Evolutionary conservation across 805 yeast genomes (phyloP).

Genomic region (baker's yeast (Saccharomyces cerevisiae)): DNA sequence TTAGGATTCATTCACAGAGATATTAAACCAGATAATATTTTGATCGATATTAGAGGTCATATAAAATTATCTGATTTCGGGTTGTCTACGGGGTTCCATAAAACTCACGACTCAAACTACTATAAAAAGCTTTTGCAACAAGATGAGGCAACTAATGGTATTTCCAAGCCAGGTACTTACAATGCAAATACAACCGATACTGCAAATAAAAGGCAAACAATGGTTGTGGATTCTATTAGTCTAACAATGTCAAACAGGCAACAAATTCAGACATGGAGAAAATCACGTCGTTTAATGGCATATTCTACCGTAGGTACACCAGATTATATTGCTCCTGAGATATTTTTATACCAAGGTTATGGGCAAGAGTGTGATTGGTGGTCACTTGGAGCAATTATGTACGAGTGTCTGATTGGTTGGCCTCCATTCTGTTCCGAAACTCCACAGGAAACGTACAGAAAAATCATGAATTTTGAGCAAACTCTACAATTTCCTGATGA

Average conservation of each 20-base stretch:
- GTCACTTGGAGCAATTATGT: constrained; percentile 95
- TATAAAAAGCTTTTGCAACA: constrained; percentile 75
- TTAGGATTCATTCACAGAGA: constrained; percentile 94
- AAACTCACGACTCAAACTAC: constrained; percentile 85
- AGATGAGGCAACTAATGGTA: constrained; percentile 32
- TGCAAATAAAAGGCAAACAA: constrained; percentile 54
- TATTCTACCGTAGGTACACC: constrained; percentile 96
- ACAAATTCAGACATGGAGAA: constrained; percentile 94
- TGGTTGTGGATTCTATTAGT: constrained; percentile 90
- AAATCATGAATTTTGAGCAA: constrained; percentile 86
- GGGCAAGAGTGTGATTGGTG: constrained; percentile 98
- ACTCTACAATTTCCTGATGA: constrained; percentile 85
- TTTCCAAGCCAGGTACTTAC: constrained; percentile 32
- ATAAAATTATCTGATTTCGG: constrained; percentile 85
- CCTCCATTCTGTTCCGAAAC: constrained; percentile 95
- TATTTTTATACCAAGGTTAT: constrained; percentile 85
- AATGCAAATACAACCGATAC: constrained; percentile 10
- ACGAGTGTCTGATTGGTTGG: constrained; percentile 93
- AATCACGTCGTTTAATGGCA: constrained; percentile 85
- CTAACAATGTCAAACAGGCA: constrained; percentile 91
- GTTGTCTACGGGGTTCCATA: constrained; percentile 82
- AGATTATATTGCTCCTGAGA: constrained; percentile 93
- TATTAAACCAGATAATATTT: constrained; percentile 92
- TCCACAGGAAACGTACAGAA: constrained; percentile 87
- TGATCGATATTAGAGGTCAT: constrained; percentile 73